Evolutionary conservation across 495 filamentous ascomycete species (phyloP).

Genomic region (Hyaloscypha hepaticicola): DNA sequence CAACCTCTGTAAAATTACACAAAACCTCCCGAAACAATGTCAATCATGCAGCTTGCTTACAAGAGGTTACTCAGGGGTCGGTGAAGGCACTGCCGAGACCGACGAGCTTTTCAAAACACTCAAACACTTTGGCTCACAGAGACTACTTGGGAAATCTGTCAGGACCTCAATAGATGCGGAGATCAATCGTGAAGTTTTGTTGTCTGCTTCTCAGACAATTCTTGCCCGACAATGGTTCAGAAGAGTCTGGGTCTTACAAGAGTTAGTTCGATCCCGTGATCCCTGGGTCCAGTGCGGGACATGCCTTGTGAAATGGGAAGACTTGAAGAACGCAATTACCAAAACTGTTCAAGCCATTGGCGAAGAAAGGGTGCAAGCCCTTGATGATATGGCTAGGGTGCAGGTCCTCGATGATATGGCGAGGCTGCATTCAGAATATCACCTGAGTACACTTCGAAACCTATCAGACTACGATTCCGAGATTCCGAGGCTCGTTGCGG

Average conservation of each 20-base stretch:
- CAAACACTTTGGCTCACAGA: background rate
- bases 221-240: background rate
- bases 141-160: background rate
- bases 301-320: background rate
- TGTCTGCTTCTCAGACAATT: background rate
- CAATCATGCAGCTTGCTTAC: no score
- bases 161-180: background rate
- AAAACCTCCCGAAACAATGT: no score
- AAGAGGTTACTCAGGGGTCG: no score
- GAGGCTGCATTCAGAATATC: background rate
- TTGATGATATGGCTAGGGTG: background rate
- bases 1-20: no score
- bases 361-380: background rate
- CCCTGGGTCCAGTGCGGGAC: background rate
- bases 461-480: background rate
- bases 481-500: background rate
- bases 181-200: background rate
- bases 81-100: background rate
- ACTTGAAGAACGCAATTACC: background rate
- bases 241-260: background rate
- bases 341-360: background rate
- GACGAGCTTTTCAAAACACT: background rate
- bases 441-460: background rate
- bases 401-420: background rate
- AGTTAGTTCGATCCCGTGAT: background rate